Percentiles rank a stretch among this genome's conserved stretches.
Conservation (phyloP, 441 rosid species). For the Syzygium syzygioides region DNA sequence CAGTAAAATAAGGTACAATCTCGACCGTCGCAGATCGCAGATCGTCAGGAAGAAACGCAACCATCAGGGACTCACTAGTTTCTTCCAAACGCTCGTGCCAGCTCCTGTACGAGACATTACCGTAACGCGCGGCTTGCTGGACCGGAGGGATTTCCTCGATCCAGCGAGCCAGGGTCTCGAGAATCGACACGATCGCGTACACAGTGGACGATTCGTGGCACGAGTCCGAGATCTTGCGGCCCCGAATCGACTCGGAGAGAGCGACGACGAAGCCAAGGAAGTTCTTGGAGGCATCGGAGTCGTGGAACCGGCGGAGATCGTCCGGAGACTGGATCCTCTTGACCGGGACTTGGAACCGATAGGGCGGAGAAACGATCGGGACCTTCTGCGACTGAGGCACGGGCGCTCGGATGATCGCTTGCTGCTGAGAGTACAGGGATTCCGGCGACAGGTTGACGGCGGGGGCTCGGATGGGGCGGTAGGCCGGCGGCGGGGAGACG, state of each 20-base stretch:
- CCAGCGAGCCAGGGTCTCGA: conserved; percentile 55
- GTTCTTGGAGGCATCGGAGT: conserved; percentile 41
- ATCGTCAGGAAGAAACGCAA: conserved; percentile 52
- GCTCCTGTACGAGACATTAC: conserved; percentile 68
- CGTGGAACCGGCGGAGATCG: conserved; percentile 61
- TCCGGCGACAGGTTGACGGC: conserved; percentile 60
- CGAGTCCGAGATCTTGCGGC: conserved; percentile 62
- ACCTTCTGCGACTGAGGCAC: conserved; percentile 74
- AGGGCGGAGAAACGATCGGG: conserved; percentile 43
- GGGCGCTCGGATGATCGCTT: conserved; percentile 77
- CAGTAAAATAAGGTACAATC: conserved; percentile 71
- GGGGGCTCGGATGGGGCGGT: conserved; percentile 83
- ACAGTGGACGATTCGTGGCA: conserved; percentile 48
- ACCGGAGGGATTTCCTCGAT: conserved; percentile 74
- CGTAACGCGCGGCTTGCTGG: conserved; percentile 70
- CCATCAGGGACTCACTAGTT: conserved; percentile 43
- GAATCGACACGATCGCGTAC: conserved; percentile 38
- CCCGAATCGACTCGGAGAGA: conserved; percentile 66
- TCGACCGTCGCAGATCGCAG: conserved; percentile 46
- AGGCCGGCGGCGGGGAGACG: conserved; percentile 66
- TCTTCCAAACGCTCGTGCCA: conserved; percentile 69
- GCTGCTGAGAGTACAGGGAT: conserved; percentile 35
- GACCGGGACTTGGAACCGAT: conserved; percentile 41
- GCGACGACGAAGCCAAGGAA: conserved; percentile 83
- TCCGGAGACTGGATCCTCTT: conserved; percentile 66